Evolutionary conservation across 371 early-diverging fungal species (phyloP).

Genomic region (Apophysomyces sp.): DNA sequence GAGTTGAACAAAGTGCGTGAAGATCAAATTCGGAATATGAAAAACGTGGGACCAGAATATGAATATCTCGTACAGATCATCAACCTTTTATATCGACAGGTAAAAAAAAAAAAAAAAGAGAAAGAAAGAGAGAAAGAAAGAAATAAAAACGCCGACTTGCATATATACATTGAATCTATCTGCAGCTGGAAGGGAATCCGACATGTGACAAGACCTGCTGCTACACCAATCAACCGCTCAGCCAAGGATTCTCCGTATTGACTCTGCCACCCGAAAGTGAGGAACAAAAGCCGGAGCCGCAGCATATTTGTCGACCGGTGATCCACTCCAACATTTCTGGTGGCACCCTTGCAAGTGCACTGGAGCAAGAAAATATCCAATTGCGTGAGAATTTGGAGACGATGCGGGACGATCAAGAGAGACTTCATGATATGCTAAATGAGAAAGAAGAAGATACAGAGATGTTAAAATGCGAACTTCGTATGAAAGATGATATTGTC

Average conservation of each 20-base stretch:
- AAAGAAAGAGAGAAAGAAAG: no score
- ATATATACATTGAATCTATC: not conserved
- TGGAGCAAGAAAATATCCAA: constrained; percentile 32
- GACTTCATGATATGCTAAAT: constrained; percentile 23
- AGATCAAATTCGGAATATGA: constrained; percentile 39
- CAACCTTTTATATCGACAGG: constrained; percentile 42
- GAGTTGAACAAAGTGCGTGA: constrained; percentile 34
- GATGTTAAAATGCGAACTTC: constrained; percentile 36
- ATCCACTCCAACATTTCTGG: constrained; percentile 31
- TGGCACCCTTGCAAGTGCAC: constrained; percentile 15
- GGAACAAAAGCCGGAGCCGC: constrained; percentile 22
- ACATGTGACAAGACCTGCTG: constrained; percentile 41
- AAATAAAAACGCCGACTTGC: not conserved
- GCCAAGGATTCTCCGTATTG: constrained; percentile 20
- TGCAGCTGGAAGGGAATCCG: constrained; percentile 32
- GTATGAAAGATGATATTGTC: constrained; percentile 45
- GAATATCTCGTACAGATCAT: constrained; percentile 54
- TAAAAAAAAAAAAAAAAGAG: no score
- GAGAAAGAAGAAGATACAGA: constrained; percentile 45
- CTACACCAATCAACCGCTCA: constrained; percentile 33
- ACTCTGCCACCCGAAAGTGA: constrained; percentile 29
- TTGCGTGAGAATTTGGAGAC: constrained; percentile 25
- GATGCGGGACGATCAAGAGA: constrained; percentile 27
- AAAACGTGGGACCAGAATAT: constrained; percentile 48
- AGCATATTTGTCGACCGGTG: constrained; percentile 43